Evolutionary conservation across 257 asterid genomes (phyloP), one percentile per base, ranked within the genome.

Genomic region (Solanum microdontum): DNA sequence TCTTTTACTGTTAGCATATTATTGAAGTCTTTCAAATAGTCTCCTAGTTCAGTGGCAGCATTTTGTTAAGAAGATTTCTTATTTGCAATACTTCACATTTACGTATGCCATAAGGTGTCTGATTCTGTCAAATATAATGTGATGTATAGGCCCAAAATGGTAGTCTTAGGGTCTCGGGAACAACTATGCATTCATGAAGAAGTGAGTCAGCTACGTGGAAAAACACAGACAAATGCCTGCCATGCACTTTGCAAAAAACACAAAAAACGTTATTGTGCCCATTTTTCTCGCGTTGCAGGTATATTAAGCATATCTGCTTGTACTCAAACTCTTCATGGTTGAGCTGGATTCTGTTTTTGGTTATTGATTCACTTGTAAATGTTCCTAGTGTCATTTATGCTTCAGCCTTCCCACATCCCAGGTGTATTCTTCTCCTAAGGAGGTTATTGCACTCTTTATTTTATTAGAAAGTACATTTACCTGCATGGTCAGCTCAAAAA

Each of bases 141-240:
- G 64, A 89, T 86, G 40, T 91, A 91, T 95, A 97, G 99, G 96
- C 99, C 98, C 86, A 95, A 94, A 92, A 97, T 95, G 99, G 94
- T 88, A 88, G 98, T 97, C 26, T 91, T 97, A 89, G 99, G 99
- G 91, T 97, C 99, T 88, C 95, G 99, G 88, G 99, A 97, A 90
- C 99, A 97, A 87, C 88, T 97, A 89, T 97, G 99, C 94, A 97
- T 97, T 90, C 98, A 95, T 89, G 99, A 97, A 30, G 89, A 95
- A 86, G 98, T 97, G 72, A 91, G 97, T 87, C 83, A 89, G 88
- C 98, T 97, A 70, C 98, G 91, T 51, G 99, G 99, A 90, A 97
- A 91, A 94, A 93, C 94, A 70, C 99, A 97, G 89, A 97, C 98
- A 90, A 94, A 94, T 92, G 98, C 99, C 86, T 95, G 99, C 92